Evolutionary conservation across 192 early-diverging fungal species (phyloP), one percentile per base, ranked within the genome.

Genomic region (Coemansia erecta): DNA sequence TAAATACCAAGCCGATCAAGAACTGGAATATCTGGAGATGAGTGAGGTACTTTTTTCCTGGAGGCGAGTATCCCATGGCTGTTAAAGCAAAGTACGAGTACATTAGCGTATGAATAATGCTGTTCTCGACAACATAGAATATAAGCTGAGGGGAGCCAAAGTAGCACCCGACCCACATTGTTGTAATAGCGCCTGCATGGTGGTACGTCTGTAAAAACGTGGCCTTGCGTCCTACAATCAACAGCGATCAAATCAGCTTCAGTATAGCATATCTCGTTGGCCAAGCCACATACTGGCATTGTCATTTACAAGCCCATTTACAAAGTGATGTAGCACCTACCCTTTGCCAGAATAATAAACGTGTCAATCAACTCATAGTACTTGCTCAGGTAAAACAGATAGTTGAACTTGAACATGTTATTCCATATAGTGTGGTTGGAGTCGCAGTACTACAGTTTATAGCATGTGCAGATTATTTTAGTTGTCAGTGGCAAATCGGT

Each of bases 291-390:
- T 37, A 1, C 6, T 11, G 8, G 10, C 3, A 9, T 37, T 37
- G 35, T 9, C 35, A 37, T 37, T 37, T 10, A 37, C 35, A 37
- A 37, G 35, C 35, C 10, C 35, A 37, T 37, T 37, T 37, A 37
- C 35, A 42, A 19, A 17, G 28, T 17, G 44, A 1, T 45, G 3
- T 45, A 3, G 22, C 15, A 64, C 63, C 39, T 71, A 58, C 74
- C 75, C 74, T 94, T 92, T 24, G 88, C 48, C 43, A 94, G 64
- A 60, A 94, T 89, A 66, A 94, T 92, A 66, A 87, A 83, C 50
- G 92, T 94, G 62, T 94, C 92, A 48, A 94, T 81, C 31, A 94
- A 82, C 69, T 94, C 92, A 76, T 92, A 94, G 70, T 85, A 90
- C 73, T 92, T 92, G 77, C 87, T 89, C 18, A 94, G 85, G 77